phyloP scores from a whole-genome alignment of 345 rosid species.

The Arabidopsis suecica region DNA sequence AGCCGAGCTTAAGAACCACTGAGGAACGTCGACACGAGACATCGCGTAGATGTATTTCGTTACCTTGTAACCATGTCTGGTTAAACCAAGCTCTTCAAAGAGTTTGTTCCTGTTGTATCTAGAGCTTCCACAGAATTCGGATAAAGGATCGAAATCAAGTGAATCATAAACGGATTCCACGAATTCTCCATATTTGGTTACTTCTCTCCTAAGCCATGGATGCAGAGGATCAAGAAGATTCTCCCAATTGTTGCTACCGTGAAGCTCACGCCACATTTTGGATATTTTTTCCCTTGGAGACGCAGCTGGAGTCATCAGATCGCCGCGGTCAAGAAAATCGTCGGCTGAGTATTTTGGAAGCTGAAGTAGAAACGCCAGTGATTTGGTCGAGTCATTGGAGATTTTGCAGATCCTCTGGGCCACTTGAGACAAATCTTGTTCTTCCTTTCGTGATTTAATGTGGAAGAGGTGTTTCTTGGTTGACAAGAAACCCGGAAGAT shows the following conservation, averaged over 20 bases:
- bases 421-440: slow-evolving; percentile 27
- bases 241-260: slow-evolving; percentile 58
- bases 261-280: slow-evolving; percentile 53
- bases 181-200: slow-evolving; percentile 67
- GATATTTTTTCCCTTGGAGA: slow-evolving; percentile 64
- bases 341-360: slow-evolving; percentile 51
- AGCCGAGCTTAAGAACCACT: slow-evolving; percentile 56
- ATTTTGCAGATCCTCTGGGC: slow-evolving; percentile 39
- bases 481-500: slow-evolving; percentile 35
- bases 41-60: slow-evolving; percentile 64
- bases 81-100: slow-evolving; percentile 58
- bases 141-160: slow-evolving; percentile 66
- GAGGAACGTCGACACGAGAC: slow-evolving; percentile 68
- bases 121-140: slow-evolving; percentile 67
- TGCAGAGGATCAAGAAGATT: slow-evolving; percentile 59
- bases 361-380: slow-evolving; percentile 52
- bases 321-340: slow-evolving; percentile 60
- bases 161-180: slow-evolving; percentile 62
- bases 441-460: slow-evolving; percentile 30
- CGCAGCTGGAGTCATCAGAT: slow-evolving; percentile 63
- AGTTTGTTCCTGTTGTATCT: slow-evolving; percentile 58
- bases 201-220: slow-evolving; percentile 61
- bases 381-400: slow-evolving; percentile 42
- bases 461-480: slow-evolving; percentile 45
- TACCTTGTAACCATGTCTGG: slow-evolving; percentile 58